Conservation (phyloP, 768 basidiomycete species). For the Lenzites betulinus region DNA sequence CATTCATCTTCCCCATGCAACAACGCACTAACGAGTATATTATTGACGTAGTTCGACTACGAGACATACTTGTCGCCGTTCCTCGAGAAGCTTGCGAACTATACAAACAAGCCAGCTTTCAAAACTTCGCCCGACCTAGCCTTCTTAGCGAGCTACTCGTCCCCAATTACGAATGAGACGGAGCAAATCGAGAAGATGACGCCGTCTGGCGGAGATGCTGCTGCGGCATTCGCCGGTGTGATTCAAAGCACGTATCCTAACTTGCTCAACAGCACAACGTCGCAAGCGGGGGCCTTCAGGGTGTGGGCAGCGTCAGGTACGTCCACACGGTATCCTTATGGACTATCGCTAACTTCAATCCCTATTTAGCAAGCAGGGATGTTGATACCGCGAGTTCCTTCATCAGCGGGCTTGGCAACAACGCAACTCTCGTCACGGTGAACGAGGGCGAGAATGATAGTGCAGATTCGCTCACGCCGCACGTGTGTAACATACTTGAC, state of each 20-base stretch:
- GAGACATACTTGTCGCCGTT: slow-evolving; percentile 21
- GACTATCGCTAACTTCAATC: no score
- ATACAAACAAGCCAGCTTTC: slow-evolving; percentile 15
- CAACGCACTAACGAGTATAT: no score
- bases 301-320: slow-evolving; percentile 22
- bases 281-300: slow-evolving; percentile 2
- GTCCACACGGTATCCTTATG: no score
- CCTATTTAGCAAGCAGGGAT: slow-evolving; percentile 18
- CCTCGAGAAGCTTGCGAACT: slow-evolving; percentile 20
- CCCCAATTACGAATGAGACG: slow-evolving; percentile 20
- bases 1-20: no score
- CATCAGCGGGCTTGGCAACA: slow-evolving; percentile 12
- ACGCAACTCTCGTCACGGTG: slow-evolving; percentile 13
- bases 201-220: slow-evolving; percentile 16
- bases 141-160: slow-evolving; percentile 19
- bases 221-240: slow-evolving; percentile 20
- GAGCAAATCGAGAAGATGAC: slow-evolving; percentile 25
- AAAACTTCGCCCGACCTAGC: slow-evolving; percentile 7
- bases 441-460: slow-evolving; percentile 21
- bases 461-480: slow-evolving; percentile 21
- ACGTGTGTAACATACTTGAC: slow-evolving; percentile 7
- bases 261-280: slow-evolving; percentile 6
- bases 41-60: slow-evolving; percentile 18
- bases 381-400: slow-evolving; percentile 18
- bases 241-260: slow-evolving; percentile 13